Conservation (phyloP, 2,329 filamentous ascomycete species). For the Diplodia scrobiculata region DNA sequence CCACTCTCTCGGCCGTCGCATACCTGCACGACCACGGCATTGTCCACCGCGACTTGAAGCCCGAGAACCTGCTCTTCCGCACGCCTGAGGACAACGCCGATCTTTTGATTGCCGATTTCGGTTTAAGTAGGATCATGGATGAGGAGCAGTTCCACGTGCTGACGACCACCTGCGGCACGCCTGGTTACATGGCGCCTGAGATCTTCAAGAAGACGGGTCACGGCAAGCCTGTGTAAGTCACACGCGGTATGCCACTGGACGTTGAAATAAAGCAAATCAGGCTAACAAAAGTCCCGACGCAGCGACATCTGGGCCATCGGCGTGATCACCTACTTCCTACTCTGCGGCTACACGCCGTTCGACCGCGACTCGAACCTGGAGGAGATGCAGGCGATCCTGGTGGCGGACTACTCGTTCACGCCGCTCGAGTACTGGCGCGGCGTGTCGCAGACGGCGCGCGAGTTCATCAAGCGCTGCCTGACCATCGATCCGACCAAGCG, state of each 20-base stretch:
- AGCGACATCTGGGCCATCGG: conserved; percentile 96
- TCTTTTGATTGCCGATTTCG: conserved; percentile 95
- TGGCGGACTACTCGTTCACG: conserved; percentile 93
- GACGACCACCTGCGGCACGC: conserved; percentile 95
- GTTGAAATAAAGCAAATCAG: not conserved
- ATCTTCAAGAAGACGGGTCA: conserved; percentile 99
- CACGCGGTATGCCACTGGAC: not conserved
- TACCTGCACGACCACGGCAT: conserved; percentile 99
- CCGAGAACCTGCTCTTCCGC: conserved; percentile 93
- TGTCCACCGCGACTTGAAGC: conserved; percentile 95
- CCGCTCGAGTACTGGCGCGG: conserved; percentile 96
- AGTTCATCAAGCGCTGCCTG: conserved; percentile 89
- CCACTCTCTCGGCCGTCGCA: conserved; percentile 93
- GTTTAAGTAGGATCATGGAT: conserved; percentile 95
- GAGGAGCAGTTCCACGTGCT: conserved; percentile 97
- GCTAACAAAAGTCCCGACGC: conserved; percentile 14
- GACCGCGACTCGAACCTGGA: conserved; percentile 96
- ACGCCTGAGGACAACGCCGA: conserved; percentile 98
- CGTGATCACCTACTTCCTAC: conserved; percentile 97
- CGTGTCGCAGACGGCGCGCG: conserved; percentile 76
- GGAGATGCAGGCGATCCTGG: conserved; percentile 98
- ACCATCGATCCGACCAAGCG: conserved; percentile 85
- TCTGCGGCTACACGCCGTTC: conserved; percentile 97
- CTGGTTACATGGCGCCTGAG: conserved; percentile 98
- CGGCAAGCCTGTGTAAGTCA: conserved; percentile 80